phyloP scores from a whole-genome alignment of 108 stramenopile genomes.

The Poteriospumella lacustris region DNA sequence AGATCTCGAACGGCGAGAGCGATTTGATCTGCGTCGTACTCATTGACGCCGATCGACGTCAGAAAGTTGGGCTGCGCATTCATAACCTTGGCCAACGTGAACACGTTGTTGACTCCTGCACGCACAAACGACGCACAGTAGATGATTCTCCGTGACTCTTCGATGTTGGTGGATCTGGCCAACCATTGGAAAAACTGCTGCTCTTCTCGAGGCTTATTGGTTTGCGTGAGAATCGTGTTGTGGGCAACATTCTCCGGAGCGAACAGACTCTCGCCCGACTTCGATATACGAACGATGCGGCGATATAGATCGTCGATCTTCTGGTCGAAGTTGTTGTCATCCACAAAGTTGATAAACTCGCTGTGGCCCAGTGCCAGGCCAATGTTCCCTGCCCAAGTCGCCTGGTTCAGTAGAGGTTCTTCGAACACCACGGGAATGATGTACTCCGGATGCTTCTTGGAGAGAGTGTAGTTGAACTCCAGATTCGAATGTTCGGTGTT shows the following conservation, averaged over 20 bases:
- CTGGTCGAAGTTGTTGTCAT: background rate
- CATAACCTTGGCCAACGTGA: background rate
- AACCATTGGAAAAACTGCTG: constrained; percentile 20
- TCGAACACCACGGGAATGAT: constrained; percentile 5
- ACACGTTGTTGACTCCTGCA: background rate
- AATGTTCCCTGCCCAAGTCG: background rate
- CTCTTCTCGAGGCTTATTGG: constrained; percentile 16
- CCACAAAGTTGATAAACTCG: background rate
- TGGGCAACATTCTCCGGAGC: background rate
- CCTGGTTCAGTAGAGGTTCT: background rate
- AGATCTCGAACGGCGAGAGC: background rate
- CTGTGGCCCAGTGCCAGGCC: background rate
- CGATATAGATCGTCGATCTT: constrained; percentile 14
- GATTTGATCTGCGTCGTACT: background rate
- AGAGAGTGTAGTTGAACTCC: background rate
- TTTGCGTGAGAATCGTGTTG: background rate
- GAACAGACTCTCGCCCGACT: background rate
- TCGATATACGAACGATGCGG: background rate
- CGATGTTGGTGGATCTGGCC: constrained; percentile 3
- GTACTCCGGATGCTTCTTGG: constrained; percentile 15
- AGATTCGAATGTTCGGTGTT: background rate
- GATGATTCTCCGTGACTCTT: constrained; percentile 2
- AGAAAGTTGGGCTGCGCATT: background rate
- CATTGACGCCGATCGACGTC: background rate
- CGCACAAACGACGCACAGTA: background rate